Base-by-base conservation (phyloP, 768 basidiomycete species). In the Leccinum ochraceum region DNA sequence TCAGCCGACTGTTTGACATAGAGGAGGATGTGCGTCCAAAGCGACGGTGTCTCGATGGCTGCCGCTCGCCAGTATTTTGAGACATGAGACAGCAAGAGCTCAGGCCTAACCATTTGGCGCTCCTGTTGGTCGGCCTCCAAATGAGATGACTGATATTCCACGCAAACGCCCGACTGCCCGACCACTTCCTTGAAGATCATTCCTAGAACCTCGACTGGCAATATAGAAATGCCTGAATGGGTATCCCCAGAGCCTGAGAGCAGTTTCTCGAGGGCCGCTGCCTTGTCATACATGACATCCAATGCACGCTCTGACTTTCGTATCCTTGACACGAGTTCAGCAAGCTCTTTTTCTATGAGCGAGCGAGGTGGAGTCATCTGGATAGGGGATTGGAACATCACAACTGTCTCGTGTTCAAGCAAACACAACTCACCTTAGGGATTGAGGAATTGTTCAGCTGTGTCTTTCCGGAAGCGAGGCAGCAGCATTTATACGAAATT, bases 51-150 rank as follows among this genome's bases (percentile, higher is more conserved):
- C 39, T 69, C 71, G 30, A 78, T 56, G 32, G 78, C 77, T 48
- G 79, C 64, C 22, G 70, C 63, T 59, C 80, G 71, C 82, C 82
- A 83, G 57, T 72, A 62, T 44, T 62, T 72, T 57, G 79, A 82
- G 36, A 83, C 75, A 44, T 74, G 75, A 50, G 80, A 78, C 37
- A 80, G 56, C 30, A 79, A 61, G 14, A 81, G 60, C 57, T 73
- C 71, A 1, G 71, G 67, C 57, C 69, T 63, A 9, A 46, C 8
- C 14, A 30, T n/a, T n/a, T 62, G 51, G 59, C 63, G 64, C 52
- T 60, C 60, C 3, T 42, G 49, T 51, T 55, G 59, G 44, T 61
- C 24, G 39, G 34, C 42, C 37, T 58, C 57, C 42, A 44, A 30
- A 17, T 50, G 42, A 10, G 57, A 58, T 11, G 60, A n/a, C 8